Conservation (phyloP, 2,329 filamentous ascomycete genomes). For the Fusarium coffeatum region DNA sequence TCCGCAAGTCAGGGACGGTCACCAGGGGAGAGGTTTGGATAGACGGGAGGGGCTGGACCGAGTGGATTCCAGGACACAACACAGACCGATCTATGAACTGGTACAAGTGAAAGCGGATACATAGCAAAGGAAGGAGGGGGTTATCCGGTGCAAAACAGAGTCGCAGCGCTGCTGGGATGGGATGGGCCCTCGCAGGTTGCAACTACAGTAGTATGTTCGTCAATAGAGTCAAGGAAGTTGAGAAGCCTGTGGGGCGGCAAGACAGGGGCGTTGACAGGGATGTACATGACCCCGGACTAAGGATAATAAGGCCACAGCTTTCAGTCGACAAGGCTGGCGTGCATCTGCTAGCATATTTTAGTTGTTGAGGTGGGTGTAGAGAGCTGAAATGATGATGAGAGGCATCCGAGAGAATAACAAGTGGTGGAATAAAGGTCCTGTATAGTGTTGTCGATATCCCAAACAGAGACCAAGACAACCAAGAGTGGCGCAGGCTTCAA, state of each 20-base stretch:
- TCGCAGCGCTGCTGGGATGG: slow-evolving; percentile 41
- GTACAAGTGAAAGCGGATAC: slow-evolving; percentile 36
- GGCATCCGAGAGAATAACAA: slow-evolving; percentile 21
- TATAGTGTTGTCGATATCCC: slow-evolving; percentile 32
- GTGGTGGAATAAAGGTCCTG: slow-evolving; percentile 29
- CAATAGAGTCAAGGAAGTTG: slow-evolving; percentile 43
- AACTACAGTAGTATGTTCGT: slow-evolving; percentile 41
- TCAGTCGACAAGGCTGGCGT: slow-evolving; percentile 40
- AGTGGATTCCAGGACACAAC: slow-evolving; percentile 42
- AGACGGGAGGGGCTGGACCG: slow-evolving; percentile 46
- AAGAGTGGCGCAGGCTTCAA: slow-evolving; percentile 46
- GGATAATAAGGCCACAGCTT: slow-evolving; percentile 45
- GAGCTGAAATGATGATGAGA: slow-evolving; percentile 12
- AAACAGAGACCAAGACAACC: slow-evolving; percentile 44
- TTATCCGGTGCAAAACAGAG: slow-evolving; percentile 41
- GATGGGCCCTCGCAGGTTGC: slow-evolving; percentile 37
- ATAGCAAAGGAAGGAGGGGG: slow-evolving; percentile 27
- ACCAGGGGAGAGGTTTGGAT: slow-evolving; percentile 45
- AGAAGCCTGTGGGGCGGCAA: slow-evolving; percentile 35
- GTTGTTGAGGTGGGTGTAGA: slow-evolving; percentile 10
- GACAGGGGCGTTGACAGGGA: slow-evolving; percentile 36
- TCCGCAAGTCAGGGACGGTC: slow-evolving; percentile 43
- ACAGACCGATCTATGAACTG: slow-evolving; percentile 47
- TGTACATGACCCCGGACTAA: slow-evolving; percentile 40
- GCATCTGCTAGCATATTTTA: slow-evolving; percentile 19